Evolutionary conservation across 148 eudicot genomes (phyloP), one percentile per base, ranked within the genome.

Genomic region (Vaccinium vitisidaea): DNA sequence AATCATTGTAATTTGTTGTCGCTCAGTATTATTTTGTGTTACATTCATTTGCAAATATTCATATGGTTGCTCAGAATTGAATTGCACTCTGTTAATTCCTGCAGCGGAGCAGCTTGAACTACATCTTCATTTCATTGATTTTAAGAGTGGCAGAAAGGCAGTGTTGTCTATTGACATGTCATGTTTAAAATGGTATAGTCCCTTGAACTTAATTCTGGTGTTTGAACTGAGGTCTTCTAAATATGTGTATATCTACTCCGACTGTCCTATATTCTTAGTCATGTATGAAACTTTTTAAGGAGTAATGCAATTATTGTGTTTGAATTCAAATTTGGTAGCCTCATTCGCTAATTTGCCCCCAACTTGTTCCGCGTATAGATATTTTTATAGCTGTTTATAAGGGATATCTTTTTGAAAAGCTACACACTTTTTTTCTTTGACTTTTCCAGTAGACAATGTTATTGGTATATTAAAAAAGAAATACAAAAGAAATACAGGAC

Each of bases 61-160:
- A 52, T 70, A 70, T 70, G 49, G 27, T 46, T 30, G 77, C n/a
- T 54, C 19, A 69, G 10, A 54, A 50, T 82, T 70, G 46, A 83
- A 73, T 69, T 56, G 8, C 70, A 46, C 18, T 13, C 55, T 43
- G 9, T 80, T 71, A 32, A 77, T 84, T 83, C 77, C 88, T 91
- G 89, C 98, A 96, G 99, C 43, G 77, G 93, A 87, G 85, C 86
- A 83, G 82, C 99, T 96, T 88, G 88, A 92, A 90, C 87, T 96
- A 83, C 89, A 84, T 79, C 89, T 96, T 69, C 82, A 86, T 86
- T 96, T 94, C 85, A 78, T 90, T 21, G 84, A 92, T 84, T 90
- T 90, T 85, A 90, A 78, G 59, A 87, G 87, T 39, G 90, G 94
- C 80, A 85, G 88, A 81, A 93, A 85, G 92, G 92, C 90, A 55